Base-by-base conservation (phyloP, 257 asterid genomes). In the Primulina huaijiensis region DNA sequence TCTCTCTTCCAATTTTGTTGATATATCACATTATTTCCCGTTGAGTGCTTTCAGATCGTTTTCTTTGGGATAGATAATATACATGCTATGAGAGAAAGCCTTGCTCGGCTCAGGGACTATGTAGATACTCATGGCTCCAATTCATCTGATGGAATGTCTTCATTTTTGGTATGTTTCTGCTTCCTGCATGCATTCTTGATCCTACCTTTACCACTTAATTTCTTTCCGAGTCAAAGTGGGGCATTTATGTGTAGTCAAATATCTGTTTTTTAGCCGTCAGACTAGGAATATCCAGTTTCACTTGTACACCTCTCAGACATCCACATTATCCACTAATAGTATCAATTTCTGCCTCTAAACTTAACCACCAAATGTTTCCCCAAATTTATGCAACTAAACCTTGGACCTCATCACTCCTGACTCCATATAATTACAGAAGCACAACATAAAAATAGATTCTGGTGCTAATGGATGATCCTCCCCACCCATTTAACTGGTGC, bases 11-110 rank as follows among this genome's bases (percentile, higher is more conserved):
- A 0, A 10, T 56, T 69, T 62, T 58, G 56, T 4, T 62, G 37
- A 19, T 20, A 55, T 66, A 74, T 67, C 14, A 75, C 61, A 64
- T 65, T 67, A 67, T 20, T 46, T 74, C 16, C 16, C 60, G 80
- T 74, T 38, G 53, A 38, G 67, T 63, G 17, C 67, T 71, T 67
- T 64, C 90, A 91, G 99, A 84, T 91, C 65, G 97, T 94, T 77
- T 94, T 94, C 85, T 89, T 94, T 70, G 99, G 99, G 67, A 94
- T 94, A 73, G 99, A 91, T 80, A 94, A 94, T 71, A 91, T 94
- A 78, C 97, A 89, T 81, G 96, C 99, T 62, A 91, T 91, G 99
- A 84, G 97, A 73, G 97, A 94, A 77, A 91, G 97, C 81, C 87
- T 94, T 77, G 79, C 77, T 71, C 90, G 95, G 72, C 91, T 94